Percentiles rank a stretch among this genome's conserved stretches.
Conservation (phyloP, 805 yeast species). For the Wickerhamiella allomyrinae region DNA sequence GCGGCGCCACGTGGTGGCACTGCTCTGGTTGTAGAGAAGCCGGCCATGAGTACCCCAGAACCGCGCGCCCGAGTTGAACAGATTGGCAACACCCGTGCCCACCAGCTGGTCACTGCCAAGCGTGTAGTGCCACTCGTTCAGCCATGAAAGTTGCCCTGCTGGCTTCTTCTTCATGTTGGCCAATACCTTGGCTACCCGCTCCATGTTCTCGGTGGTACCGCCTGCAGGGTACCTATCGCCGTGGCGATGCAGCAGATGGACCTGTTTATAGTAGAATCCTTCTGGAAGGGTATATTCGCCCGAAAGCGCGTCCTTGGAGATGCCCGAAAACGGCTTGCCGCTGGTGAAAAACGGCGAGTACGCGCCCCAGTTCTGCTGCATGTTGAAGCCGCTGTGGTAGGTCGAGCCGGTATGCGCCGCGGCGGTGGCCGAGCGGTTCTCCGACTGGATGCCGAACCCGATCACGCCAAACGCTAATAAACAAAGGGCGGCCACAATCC, state of each 20-base stretch:
- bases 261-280: slow-evolving; percentile 46
- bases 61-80: slow-evolving; percentile 26
- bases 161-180: slow-evolving; percentile 17
- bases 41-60: slow-evolving; percentile 32
- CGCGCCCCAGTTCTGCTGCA: slow-evolving; percentile 30
- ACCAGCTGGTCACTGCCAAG: slow-evolving; percentile 25
- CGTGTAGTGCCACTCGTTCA: slow-evolving; percentile 23
- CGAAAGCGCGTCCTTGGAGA: slow-evolving; percentile 18
- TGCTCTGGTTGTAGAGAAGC: slow-evolving; percentile 22
- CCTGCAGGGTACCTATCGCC: slow-evolving; percentile 62
- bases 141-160: slow-evolving; percentile 21
- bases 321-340: slow-evolving; percentile 25
- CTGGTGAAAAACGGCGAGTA: slow-evolving; percentile 28
- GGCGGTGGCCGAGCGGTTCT: slow-evolving; percentile 15
- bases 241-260: slow-evolving; percentile 59
- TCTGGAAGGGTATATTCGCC: slow-evolving; percentile 23
- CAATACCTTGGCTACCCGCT: slow-evolving; percentile 24
- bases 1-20: slow-evolving; percentile 19
- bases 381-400: slow-evolving; percentile 25
- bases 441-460: slow-evolving; percentile 3
- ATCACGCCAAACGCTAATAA: slow-evolving; percentile 6
- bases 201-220: slow-evolving; percentile 29
- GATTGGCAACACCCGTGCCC: slow-evolving; percentile 27
- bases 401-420: slow-evolving; percentile 28
- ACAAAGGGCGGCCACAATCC: slow-evolving; percentile 3